phyloP scores from a whole-genome alignment of 208 protist genomes.

The Leishmania aethiopica region DNA sequence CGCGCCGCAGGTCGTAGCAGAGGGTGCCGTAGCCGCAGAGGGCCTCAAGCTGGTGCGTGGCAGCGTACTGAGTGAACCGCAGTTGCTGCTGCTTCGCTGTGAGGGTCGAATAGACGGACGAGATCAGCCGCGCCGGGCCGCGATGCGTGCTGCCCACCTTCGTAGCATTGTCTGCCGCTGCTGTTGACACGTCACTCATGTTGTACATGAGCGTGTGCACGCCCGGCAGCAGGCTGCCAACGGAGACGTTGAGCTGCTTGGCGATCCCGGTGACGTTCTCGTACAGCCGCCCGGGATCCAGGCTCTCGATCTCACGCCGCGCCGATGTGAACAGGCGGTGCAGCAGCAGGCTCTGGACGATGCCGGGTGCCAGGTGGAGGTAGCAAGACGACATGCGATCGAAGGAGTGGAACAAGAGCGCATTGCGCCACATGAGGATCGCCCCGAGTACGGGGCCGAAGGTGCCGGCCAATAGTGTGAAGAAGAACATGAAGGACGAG shows the following conservation, averaged over 20 bases:
- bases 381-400: conserved; percentile 78
- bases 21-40: conserved; percentile 49
- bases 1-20: conserved; percentile 54
- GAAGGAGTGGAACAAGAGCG: conserved; percentile 70
- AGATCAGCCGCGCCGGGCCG: conserved; percentile 14
- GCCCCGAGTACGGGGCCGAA: conserved; percentile 69
- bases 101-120: conserved; percentile 15
- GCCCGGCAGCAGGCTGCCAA: conserved; percentile 29
- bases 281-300: conserved; percentile 44
- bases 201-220: conserved; percentile 25
- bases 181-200: conserved; percentile 8
- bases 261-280: conserved; percentile 24
- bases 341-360: conserved; percentile 59
- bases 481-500: conserved; percentile 54
- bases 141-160: background rate
- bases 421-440: conserved; percentile 73
- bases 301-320: conserved; percentile 37
- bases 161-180: conserved; percentile 11
- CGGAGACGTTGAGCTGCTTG: conserved; percentile 20
- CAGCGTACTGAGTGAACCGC: conserved; percentile 34
- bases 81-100: conserved; percentile 24
- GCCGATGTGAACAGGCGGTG: conserved; percentile 56
- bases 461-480: conserved; percentile 53
- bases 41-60: conserved; percentile 35
- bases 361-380: conserved; percentile 56